Evolutionary conservation across 495 filamentous ascomycete species (phyloP), one percentile per base, ranked within the genome.

Genomic region (Xylaria bambusicola): DNA sequence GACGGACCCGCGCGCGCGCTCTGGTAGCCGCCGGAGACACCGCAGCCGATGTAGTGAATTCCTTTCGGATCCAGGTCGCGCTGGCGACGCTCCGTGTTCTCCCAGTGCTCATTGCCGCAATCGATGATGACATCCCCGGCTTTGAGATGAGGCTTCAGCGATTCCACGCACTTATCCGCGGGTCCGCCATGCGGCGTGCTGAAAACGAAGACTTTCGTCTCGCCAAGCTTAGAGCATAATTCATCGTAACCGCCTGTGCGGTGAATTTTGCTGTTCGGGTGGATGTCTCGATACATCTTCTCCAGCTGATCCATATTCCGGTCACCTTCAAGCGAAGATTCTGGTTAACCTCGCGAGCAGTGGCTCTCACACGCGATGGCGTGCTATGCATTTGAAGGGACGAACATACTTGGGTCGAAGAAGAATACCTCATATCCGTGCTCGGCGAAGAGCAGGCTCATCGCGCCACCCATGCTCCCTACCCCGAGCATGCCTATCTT

Each of bases 1-100:
- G 79, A 84, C 7, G 86, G 86, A 1, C 84, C 88, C 21, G 76
- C 76, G 44, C 86, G 78, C 13, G 87, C 87, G 49, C 82, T 83
- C 69, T 89, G 86, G 70, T 89, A 91, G 0, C 84, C 88, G 15
- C 87, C 87, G 24, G 77, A 84, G 9, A 91, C 87, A 18, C 88
- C 88, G 71, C 84, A 82, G 1, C 87, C 87, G 51, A 91, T 80
- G 75, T 86, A 90, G 24, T 71, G 72, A 13, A 91, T 79, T 0
- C 83, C 85, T 17, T 80, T 77, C 5, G 73, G 66, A 2, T 72
- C 73, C 40, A 85, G 75, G 40, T 84, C 79, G 26, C 70, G 78
- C 72, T 90, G 87, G 8, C 88, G 71, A 13, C 82, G 66, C 61
- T 92, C 83, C 0, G 88, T 90, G n/a, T 80, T 84, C 29, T 80